A percentile compares a stretch with the other conserved stretches of the same genome.
Evolutionary conservation across 495 filamentous ascomycete species (phyloP).

Genomic region (Trichoderma erinaceum): DNA sequence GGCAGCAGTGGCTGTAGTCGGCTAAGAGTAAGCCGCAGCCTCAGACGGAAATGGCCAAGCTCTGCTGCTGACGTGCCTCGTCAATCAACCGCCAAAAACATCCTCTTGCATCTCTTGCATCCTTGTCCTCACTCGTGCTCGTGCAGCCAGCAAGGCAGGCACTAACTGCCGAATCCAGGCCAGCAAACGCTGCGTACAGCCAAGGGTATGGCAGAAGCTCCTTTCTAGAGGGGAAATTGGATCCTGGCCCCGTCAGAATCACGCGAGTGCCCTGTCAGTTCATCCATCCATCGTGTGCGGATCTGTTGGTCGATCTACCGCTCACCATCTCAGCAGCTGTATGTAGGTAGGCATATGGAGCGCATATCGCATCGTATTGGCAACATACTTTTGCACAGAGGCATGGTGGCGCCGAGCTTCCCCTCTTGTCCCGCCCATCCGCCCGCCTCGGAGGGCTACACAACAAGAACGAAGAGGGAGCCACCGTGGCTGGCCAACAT

Average conservation of each 20-base stretch:
- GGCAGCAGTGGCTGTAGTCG: too few relatives aligned
- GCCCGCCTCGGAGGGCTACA: neutral
- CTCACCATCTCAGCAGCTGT: neutral
- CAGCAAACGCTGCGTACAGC: neutral
- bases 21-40: too few relatives aligned
- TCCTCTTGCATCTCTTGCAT: neutral
- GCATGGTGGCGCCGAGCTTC: slow-evolving; percentile 12
- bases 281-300: neutral
- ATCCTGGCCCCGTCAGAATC: neutral
- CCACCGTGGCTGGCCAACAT: neutral
- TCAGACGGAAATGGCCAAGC: too few relatives aligned
- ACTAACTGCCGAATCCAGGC: neutral
- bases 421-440: slow-evolving; percentile 7
- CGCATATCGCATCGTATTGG: neutral
- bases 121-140: neutral
- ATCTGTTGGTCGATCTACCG: slow-evolving; percentile 9
- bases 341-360: too few relatives aligned
- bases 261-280: neutral
- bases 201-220: neutral
- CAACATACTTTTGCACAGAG: neutral
- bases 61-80: too few relatives aligned
- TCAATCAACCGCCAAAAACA: neutral
- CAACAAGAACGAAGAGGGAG: neutral
- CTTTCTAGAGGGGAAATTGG: neutral
- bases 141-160: neutral